Base-by-base conservation (phyloP, 163 green algal genomes). In the Coccomyxa subellipsoidea region DNA sequence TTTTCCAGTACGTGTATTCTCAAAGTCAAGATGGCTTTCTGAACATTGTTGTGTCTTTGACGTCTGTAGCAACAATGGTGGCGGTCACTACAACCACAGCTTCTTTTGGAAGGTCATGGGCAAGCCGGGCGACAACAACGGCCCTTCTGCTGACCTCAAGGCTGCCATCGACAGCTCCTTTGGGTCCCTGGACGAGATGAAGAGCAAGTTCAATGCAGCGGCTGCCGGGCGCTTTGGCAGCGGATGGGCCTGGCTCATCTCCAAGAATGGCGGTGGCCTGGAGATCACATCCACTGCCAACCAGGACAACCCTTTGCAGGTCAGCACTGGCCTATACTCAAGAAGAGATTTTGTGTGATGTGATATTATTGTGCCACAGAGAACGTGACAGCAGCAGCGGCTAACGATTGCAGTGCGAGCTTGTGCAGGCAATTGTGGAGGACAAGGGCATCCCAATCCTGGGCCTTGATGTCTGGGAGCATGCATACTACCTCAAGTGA, bases 401-500 rank as follows among this genome's bases (percentile, higher is more conserved):
- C n/a, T n/a, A n/a, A n/a, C n/a, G n/a, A n/a, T n/a, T n/a, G n/a
- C n/a, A n/a, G n/a, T n/a, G n/a, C n/a, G n/a, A n/a, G 29, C 21
- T 8, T 34, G 66, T 73, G 66, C 66, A 73, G 66, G 32, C 0
- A 8, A 73, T 86, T 23, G 78, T 78, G 21, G 81, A 84, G 9
- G 35, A 69, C 35, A 25, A 73, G 2, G 84, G 91, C 76, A 89
- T 91, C 18, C 94, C 94, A 6, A 86, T 98, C 31, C 85, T 98
- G 54, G 93, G 92, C 10, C 86, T 98, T 40, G 94, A 98, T 83
- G 94, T 98, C 32, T 96, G 92, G 88, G 88, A 76, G 78, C 54
- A 76, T 27, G 78, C 78, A 23, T 78, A 80, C 70, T 84, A 80
- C 71, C 53, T 80, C 40, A 84, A 59, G 36, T 75, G 27, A 10